Conservation (phyloP, 1,139 yeast species). For the Barnettozyma hawaiiensis region DNA sequence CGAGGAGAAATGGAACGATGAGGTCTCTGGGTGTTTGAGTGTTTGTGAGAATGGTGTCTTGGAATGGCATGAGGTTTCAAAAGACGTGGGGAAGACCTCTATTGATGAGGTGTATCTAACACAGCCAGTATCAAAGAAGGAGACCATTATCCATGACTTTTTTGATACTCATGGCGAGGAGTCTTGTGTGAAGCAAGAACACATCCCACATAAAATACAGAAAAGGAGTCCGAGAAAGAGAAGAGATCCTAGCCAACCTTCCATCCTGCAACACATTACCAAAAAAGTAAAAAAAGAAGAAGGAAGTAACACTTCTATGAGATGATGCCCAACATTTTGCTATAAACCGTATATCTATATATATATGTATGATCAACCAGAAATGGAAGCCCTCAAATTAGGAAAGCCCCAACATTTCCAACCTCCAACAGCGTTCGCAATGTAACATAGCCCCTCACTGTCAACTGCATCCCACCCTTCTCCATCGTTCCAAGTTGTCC, state of each 20-base stretch:
- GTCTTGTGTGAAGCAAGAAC: slow-evolving; percentile 1
- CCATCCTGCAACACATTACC: neutral
- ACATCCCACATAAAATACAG: neutral
- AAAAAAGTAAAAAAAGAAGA: slow-evolving; percentile 4
- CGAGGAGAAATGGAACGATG: slow-evolving; percentile 33
- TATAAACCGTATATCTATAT: neutral
- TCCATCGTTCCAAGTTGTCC: slow-evolving; percentile 40
- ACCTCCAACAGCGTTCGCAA: slow-evolving; percentile 37
- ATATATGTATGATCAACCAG: neutral
- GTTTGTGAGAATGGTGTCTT: slow-evolving; percentile 41
- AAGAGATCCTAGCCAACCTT: slow-evolving; percentile 3
- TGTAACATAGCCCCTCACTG: slow-evolving; percentile 47
- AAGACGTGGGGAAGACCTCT: slow-evolving; percentile 59
- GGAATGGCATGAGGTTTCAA: slow-evolving; percentile 50
- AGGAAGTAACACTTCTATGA: too few relatives aligned
- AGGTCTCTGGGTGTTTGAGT: slow-evolving; percentile 34
- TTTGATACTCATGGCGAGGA: too few relatives aligned
- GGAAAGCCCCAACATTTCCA: slow-evolving; percentile 36
- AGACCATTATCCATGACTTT: slow-evolving; percentile 17
- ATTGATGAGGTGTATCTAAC: slow-evolving; percentile 44
- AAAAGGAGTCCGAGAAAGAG: neutral
- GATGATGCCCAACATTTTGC: neutral
- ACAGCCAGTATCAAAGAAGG: slow-evolving; percentile 32
- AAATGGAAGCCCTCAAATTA: slow-evolving; percentile 14
- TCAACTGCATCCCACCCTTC: slow-evolving; percentile 53